Conservation (phyloP, 2,329 filamentous ascomycete species). For the Trichophyton verrucosum region DNA sequence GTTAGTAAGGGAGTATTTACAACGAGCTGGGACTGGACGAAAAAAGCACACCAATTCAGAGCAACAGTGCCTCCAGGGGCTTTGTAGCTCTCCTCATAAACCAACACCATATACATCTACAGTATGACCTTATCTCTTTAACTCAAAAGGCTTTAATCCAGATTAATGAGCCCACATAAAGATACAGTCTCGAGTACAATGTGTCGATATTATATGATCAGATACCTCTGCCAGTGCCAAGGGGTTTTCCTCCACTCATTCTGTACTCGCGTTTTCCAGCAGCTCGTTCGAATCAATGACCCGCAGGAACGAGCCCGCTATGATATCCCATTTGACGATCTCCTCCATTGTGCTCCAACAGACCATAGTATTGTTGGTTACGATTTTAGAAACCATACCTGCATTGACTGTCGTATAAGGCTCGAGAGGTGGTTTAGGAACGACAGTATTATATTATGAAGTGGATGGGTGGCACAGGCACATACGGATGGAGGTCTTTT, state of each 20-base stretch:
- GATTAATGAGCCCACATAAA: neutral
- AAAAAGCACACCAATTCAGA: too few species aligned
- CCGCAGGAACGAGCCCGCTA: conserved; percentile 12
- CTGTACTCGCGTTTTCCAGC: conserved; percentile 17
- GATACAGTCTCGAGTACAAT: conserved; percentile 13
- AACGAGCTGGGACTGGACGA: too few species aligned
- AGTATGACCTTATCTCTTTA: neutral
- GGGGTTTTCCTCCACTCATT: conserved; percentile 16
- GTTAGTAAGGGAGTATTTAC: too few species aligned
- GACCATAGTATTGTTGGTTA: conserved; percentile 6
- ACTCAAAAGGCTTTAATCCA: neutral
- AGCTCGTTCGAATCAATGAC: conserved; percentile 23
- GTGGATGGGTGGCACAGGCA: neutral
- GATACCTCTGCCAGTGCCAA: conserved; percentile 19
- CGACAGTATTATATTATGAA: neutral
- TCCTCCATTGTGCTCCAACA: conserved; percentile 8
- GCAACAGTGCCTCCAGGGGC: too few species aligned
- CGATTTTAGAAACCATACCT: neutral
- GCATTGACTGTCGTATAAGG: conserved; percentile 6
- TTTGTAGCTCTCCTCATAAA: too few species aligned
- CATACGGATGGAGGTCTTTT: too few species aligned
- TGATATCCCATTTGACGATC: conserved; percentile 12
- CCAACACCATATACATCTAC: too few species aligned
- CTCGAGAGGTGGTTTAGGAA: neutral
- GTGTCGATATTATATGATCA: conserved; percentile 20